A percentile compares a stretch with the other conserved stretches of the same genome.
phyloP scores from a whole-genome alignment of 2,329 filamentous ascomycete species.

The Paecilomyces formosus region DNA sequence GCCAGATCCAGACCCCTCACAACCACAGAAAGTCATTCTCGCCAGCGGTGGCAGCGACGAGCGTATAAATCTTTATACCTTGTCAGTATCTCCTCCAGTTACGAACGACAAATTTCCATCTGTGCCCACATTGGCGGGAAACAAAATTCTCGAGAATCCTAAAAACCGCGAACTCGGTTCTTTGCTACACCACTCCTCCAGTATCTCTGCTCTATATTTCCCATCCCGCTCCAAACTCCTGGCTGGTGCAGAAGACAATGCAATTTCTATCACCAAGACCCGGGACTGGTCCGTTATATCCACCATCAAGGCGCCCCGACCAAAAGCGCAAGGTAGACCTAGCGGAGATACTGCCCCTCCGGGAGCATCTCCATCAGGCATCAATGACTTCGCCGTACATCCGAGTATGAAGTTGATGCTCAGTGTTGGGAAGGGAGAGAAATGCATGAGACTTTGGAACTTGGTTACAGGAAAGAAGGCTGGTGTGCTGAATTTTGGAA shows the following conservation, averaged over 20 bases:
- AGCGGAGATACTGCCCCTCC: slow-evolving; percentile 83
- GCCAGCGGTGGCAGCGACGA: slow-evolving; percentile 91
- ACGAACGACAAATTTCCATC: slow-evolving; percentile 48
- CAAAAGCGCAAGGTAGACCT: slow-evolving; percentile 71
- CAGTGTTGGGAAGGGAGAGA: slow-evolving; percentile 81
- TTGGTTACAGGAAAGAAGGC: slow-evolving; percentile 94
- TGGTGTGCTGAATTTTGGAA: slow-evolving; percentile 78
- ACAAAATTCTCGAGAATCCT: slow-evolving; percentile 72
- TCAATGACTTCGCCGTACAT: slow-evolving; percentile 93
- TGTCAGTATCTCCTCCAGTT: slow-evolving; percentile 63
- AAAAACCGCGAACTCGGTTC: slow-evolving; percentile 84
- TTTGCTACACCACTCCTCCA: slow-evolving; percentile 77
- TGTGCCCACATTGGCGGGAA: slow-evolving; percentile 61
- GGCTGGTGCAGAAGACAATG: slow-evolving; percentile 83
- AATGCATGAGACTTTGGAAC: slow-evolving; percentile 92
- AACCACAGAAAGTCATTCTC: slow-evolving; percentile 76
- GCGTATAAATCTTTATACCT: slow-evolving; percentile 86
- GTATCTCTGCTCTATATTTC: slow-evolving; percentile 72
- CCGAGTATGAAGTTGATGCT: slow-evolving; percentile 97
- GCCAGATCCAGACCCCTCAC: slow-evolving; percentile 46
- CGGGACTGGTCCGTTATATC: slow-evolving; percentile 85
- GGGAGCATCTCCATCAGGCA: slow-evolving; percentile 73
- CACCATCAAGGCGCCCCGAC: slow-evolving; percentile 79
- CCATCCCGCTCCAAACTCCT: slow-evolving; percentile 82
- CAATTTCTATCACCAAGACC: slow-evolving; percentile 77